These are phyloP conservation scores for Hansenula sp. DNA, from an alignment of 1,139 yeast species.

Conservation along the genomic window DNA sequence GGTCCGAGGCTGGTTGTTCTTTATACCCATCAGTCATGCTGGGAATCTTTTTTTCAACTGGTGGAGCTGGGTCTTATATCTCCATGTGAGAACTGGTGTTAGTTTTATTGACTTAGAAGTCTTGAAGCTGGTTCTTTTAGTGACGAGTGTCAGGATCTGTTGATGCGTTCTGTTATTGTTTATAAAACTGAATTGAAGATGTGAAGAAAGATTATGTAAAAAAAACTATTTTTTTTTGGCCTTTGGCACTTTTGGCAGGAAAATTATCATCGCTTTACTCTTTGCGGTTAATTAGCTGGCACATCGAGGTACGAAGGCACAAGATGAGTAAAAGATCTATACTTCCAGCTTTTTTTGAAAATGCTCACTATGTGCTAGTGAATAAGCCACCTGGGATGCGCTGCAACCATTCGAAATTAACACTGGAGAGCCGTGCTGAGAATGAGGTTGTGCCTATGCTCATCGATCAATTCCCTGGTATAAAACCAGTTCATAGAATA, in stretches of 20 bases:
- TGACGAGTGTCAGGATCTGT: too few species aligned
- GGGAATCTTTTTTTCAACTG: not conserved
- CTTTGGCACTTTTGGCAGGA: not conserved
- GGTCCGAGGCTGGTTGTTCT: constrained; percentile 5
- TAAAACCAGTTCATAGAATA: constrained; percentile 31
- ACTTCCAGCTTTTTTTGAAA: not conserved
- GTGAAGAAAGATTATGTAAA: not conserved
- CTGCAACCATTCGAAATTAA: not conserved
- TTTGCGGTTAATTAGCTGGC: too few species aligned
- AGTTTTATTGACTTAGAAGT: too few species aligned
- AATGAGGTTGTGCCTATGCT: constrained; percentile 12
- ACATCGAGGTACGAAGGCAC: too few species aligned
- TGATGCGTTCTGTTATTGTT: too few species aligned
- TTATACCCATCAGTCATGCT: not conserved
- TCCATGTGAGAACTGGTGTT: too few species aligned
- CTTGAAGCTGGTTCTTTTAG: too few species aligned
- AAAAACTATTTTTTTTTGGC: not conserved
- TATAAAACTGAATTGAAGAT: too few species aligned
- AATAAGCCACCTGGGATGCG: constrained; percentile 16
- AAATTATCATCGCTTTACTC: not conserved
- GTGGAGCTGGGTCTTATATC: too few species aligned
- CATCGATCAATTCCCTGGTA: constrained; percentile 9
- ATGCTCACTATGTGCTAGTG: constrained; percentile 8
- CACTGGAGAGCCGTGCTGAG: not conserved
- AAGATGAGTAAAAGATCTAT: not conserved